Conservation (phyloP, 1,284 basidiomycete species). For the Malassezia equina region DNA sequence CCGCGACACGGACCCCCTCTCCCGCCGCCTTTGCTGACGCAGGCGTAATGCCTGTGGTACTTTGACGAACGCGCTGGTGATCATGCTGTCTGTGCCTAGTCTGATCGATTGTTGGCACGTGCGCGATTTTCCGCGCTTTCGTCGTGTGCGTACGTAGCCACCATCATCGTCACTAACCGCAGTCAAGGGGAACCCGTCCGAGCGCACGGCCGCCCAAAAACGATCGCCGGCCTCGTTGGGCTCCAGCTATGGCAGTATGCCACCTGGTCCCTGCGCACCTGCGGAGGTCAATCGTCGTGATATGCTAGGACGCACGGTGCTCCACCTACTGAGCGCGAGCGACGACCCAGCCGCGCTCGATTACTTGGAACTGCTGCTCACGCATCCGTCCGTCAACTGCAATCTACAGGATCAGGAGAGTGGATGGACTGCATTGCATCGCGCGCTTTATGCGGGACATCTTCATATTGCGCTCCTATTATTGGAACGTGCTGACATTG, state of each 20-base stretch:
- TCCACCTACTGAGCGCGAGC: slow-evolving; percentile 68
- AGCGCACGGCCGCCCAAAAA: slow-evolving; percentile 10
- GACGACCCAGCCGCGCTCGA: slow-evolving; percentile 59
- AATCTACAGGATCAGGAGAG: slow-evolving; percentile 61
- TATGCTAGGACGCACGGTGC: slow-evolving; percentile 63
- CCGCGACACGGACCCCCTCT: neutral
- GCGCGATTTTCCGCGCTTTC: slow-evolving; percentile 39
- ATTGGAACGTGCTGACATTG: slow-evolving; percentile 64
- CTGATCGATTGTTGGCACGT: slow-evolving; percentile 43
- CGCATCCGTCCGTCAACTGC: slow-evolving; percentile 66
- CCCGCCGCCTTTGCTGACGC: neutral
- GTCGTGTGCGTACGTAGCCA: slow-evolving; percentile 22
- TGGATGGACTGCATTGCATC: slow-evolving; percentile 80
- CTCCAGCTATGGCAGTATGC: slow-evolving; percentile 12
- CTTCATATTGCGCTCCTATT: slow-evolving; percentile 66
- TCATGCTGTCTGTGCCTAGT: slow-evolving; percentile 21
- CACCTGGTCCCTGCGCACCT: slow-evolving; percentile 32
- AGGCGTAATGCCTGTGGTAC: neutral
- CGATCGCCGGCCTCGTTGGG: slow-evolving; percentile 11
- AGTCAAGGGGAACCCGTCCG: slow-evolving; percentile 29
- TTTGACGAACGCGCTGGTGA: neutral
- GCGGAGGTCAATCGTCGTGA: slow-evolving; percentile 65
- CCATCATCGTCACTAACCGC: slow-evolving; percentile 1
- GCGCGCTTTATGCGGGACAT: slow-evolving; percentile 80
- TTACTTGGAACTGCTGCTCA: slow-evolving; percentile 70